phyloP scores from a whole-genome alignment of 805 yeast species.

The Saccharomycopsis guyanensis region DNA sequence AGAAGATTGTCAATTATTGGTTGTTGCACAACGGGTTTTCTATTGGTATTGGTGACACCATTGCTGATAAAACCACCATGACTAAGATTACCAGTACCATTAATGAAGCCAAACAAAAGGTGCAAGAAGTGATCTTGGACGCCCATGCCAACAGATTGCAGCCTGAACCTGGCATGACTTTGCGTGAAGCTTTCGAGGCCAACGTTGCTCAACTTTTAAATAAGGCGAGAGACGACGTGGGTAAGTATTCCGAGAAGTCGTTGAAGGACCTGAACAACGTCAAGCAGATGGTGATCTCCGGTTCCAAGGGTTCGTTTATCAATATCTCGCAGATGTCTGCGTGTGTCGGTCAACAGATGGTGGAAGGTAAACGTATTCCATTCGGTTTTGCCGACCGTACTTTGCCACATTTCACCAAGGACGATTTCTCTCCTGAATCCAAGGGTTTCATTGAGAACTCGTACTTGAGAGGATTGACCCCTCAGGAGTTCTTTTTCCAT shows the following conservation, averaged over 20 bases:
- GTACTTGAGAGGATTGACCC: slow-evolving; percentile 92
- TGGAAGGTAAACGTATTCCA: slow-evolving; percentile 98
- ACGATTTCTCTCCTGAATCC: slow-evolving; percentile 97
- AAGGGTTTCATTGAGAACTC: slow-evolving; percentile 98
- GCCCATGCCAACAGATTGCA: slow-evolving; percentile 85
- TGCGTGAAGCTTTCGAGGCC: slow-evolving; percentile 97
- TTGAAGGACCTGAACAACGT: slow-evolving; percentile 92
- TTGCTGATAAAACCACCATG: slow-evolving; percentile 97
- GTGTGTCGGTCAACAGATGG: slow-evolving; percentile 99
- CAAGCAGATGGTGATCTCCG: slow-evolving; percentile 98
- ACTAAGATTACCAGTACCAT: slow-evolving; percentile 87
- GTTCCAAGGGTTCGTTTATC: slow-evolving; percentile 98
- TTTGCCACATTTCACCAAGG: slow-evolving; percentile 95
- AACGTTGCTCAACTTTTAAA: slow-evolving; percentile 91
- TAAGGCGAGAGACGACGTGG: slow-evolving; percentile 98
- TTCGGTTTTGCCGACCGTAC: slow-evolving; percentile 96
- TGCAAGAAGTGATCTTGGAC: slow-evolving; percentile 84
- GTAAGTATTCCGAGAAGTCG: slow-evolving; percentile 96
- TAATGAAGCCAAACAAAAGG: slow-evolving; percentile 87
- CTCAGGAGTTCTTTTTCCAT: slow-evolving; percentile 98
- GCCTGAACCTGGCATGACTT: slow-evolving; percentile 99
- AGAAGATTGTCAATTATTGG: slow-evolving; percentile 96
- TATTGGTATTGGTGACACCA: slow-evolving; percentile 99
- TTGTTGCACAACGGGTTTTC: slow-evolving; percentile 94
- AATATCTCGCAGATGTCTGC: slow-evolving; percentile 99